Percentiles rank a stretch among this genome's conserved stretches.
These are phyloP conservation scores for Angomonas ambiguus DNA, from an alignment of 208 protist species.

Conservation along the genomic window DNA sequence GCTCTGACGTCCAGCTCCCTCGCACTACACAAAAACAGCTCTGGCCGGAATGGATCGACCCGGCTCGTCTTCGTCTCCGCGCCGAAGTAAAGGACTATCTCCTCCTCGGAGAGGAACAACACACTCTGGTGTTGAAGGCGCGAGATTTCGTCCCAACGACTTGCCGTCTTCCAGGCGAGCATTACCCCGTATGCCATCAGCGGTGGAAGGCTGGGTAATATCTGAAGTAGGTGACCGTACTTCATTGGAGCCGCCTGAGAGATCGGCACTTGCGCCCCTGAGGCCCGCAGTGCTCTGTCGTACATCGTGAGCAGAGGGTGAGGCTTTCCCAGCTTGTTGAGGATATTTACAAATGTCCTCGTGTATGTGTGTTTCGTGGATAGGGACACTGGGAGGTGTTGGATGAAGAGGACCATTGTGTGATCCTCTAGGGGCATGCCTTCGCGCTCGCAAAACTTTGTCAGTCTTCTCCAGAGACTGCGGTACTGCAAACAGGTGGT, in stretches of 20 bases:
- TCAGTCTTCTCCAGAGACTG: too few species aligned
- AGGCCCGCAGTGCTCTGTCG: constrained; percentile 1
- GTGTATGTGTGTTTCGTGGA: constrained; percentile 13
- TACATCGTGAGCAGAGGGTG: not conserved
- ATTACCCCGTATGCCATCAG: not conserved
- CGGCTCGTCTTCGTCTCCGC: constrained; percentile 15
- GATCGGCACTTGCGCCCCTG: not conserved
- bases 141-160: constrained; percentile 15
- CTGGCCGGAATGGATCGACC: constrained; percentile 6
- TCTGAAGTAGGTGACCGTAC: not conserved
- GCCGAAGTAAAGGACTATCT: constrained; percentile 16
- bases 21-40: constrained; percentile 11
- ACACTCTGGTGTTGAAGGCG: not conserved
- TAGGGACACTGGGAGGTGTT: constrained; percentile 2
- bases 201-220: not conserved
- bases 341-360: constrained; percentile 11
- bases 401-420: too few species aligned
- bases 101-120: not conserved
- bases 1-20: not conserved
- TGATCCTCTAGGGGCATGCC: too few species aligned
- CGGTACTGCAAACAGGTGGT: too few species aligned
- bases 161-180: constrained; percentile 18
- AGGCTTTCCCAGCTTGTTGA: constrained; percentile 1
- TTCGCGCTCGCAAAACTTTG: too few species aligned
- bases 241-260: constrained; percentile 6